phyloP scores from a whole-genome alignment of 1,139 yeast species.

The Magnusiomyces ingens region DNA sequence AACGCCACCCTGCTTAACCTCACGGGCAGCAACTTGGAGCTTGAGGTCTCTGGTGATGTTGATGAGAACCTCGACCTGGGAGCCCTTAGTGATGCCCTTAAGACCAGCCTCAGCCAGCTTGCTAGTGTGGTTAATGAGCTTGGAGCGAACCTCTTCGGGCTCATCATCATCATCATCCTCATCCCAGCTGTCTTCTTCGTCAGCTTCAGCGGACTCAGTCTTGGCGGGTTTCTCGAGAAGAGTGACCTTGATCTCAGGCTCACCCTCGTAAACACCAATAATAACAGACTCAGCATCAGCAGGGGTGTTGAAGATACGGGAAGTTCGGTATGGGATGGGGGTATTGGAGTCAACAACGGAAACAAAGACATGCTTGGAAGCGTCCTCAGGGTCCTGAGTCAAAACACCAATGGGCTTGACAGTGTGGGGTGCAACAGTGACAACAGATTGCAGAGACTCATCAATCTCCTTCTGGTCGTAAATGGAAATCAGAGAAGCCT shows the following conservation, averaged over 20 bases:
- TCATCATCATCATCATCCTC: slow-evolving; percentile 57
- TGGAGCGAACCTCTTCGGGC: slow-evolving; percentile 70
- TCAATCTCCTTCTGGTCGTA: slow-evolving; percentile 82
- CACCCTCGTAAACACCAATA: slow-evolving; percentile 78
- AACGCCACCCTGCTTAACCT: slow-evolving; percentile 58
- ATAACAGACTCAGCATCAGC: slow-evolving; percentile 49
- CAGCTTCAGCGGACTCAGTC: slow-evolving; percentile 41
- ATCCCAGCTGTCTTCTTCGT: slow-evolving; percentile 54
- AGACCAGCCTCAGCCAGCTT: slow-evolving; percentile 74
- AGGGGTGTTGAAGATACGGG: slow-evolving; percentile 53
- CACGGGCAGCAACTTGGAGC: slow-evolving; percentile 78
- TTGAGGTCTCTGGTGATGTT: slow-evolving; percentile 78
- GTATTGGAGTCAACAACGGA: slow-evolving; percentile 79
- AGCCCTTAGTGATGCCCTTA: slow-evolving; percentile 62
- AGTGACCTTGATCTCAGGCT: slow-evolving; percentile 70
- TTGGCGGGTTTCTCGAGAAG: slow-evolving; percentile 61
- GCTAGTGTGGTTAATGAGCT: slow-evolving; percentile 66
- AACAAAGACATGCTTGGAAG: slow-evolving; percentile 37
- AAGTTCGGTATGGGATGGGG: slow-evolving; percentile 84
- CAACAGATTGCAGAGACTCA: slow-evolving; percentile 80
- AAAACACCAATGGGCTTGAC: slow-evolving; percentile 79
- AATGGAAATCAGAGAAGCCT: slow-evolving; percentile 79
- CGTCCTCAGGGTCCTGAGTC: slow-evolving; percentile 27
- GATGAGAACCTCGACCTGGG: slow-evolving; percentile 68
- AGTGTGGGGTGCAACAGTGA: slow-evolving; percentile 84